Evolutionary conservation across 73 alveolate species (phyloP).

Genomic region (Paramecium tetraurelia): DNA sequence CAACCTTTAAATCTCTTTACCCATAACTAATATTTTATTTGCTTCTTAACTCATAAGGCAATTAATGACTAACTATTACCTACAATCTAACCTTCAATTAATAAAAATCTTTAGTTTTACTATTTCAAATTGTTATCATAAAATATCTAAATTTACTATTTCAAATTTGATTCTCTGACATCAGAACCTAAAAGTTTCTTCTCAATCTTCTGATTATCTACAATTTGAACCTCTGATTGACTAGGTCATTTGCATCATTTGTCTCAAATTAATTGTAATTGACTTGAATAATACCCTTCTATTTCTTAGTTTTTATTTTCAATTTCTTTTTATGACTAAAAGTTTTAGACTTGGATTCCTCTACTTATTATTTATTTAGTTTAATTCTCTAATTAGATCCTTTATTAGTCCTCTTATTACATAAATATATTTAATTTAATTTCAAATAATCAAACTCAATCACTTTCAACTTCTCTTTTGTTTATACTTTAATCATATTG

Average conservation of each 20-base stretch:
- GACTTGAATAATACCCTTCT: background rate
- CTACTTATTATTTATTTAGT: background rate
- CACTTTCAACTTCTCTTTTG: background rate
- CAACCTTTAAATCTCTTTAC: background rate
- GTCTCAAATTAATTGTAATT: background rate
- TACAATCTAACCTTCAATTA: background rate
- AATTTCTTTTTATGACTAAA: background rate
- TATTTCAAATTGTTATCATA: background rate
- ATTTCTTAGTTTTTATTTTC: background rate
- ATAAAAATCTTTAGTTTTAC: background rate
- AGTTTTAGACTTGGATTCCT: background rate
- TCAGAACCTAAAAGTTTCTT: background rate
- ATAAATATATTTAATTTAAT: background rate
- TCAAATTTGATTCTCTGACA: background rate
- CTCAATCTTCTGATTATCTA: conserved; percentile 16
- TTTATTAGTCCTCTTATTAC: background rate
- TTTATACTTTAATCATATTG: background rate
- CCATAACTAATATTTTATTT: background rate
- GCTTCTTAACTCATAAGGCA: background rate
- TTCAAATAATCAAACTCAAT: background rate
- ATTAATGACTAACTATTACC: background rate
- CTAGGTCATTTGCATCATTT: background rate
- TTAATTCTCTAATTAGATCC: background rate
- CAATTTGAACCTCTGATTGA: background rate
- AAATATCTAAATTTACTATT: too few species aligned